These are phyloP conservation scores for Pichia sp. DNA, from an alignment of 1,139 yeast species.

Conservation along the genomic window DNA sequence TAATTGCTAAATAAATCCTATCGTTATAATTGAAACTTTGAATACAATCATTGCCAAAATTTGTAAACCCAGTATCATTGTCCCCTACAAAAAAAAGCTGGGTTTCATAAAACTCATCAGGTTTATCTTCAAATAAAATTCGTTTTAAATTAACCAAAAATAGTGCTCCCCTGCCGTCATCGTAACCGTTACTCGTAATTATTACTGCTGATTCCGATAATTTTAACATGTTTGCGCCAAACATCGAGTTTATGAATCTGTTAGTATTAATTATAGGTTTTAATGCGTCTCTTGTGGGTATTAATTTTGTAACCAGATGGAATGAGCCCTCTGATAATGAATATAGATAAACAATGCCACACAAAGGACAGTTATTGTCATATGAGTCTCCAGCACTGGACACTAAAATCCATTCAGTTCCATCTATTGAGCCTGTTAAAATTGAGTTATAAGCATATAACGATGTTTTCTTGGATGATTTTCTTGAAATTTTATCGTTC, in stretches of 20 bases:
- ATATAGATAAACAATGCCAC: slow-evolving; percentile 38
- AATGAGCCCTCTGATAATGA: slow-evolving; percentile 2
- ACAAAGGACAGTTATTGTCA: slow-evolving; percentile 23
- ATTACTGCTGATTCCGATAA: slow-evolving; percentile 10
- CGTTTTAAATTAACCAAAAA: slow-evolving; percentile 33
- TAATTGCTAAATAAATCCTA: slow-evolving; percentile 32
- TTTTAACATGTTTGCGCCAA: slow-evolving; percentile 19
- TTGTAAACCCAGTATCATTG: slow-evolving; percentile 31
- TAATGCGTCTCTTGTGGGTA: slow-evolving; percentile 7
- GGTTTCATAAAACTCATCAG: slow-evolving; percentile 4
- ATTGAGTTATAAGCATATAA: slow-evolving; percentile 30
- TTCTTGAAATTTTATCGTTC: background rate
- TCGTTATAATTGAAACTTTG: slow-evolving; percentile 21
- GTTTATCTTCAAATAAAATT: slow-evolving; percentile 14
- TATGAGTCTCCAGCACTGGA: slow-evolving; percentile 22
- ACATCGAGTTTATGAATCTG: slow-evolving; percentile 12
- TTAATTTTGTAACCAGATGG: slow-evolving; percentile 15
- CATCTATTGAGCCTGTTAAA: slow-evolving; percentile 20
- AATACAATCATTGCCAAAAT: slow-evolving; percentile 36
- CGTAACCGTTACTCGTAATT: slow-evolving; percentile 23
- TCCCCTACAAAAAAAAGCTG: slow-evolving; percentile 21
- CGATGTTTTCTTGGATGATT: slow-evolving; percentile 24
- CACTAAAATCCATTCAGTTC: slow-evolving; percentile 27
- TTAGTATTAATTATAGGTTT: background rate
- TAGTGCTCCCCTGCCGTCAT: slow-evolving; percentile 38